Base-by-base conservation (phyloP, 2,329 filamentous ascomycete species). In the Scorias spongiosa region DNA sequence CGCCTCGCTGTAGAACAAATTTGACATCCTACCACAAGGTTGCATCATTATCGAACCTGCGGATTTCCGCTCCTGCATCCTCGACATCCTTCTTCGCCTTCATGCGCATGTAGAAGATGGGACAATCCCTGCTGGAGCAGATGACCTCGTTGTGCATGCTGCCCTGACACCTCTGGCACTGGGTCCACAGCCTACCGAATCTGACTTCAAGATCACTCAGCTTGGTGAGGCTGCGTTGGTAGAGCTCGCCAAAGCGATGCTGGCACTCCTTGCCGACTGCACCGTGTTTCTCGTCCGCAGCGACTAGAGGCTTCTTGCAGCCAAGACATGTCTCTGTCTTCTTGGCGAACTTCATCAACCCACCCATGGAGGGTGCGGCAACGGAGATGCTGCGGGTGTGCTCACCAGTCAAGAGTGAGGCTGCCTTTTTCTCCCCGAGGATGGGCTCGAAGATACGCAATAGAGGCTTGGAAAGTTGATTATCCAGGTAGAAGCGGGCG, bases 101-200 rank as follows among this genome's bases (percentile, higher is more conserved):
- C 91, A 98, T 98, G 4, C 91, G 80, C 91, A 98, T 98, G 64
- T 98, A 98, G 65, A 98, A 98, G 57, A 98, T 98, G 1, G 91
- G 91, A 60, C 91, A 98, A 68, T 98, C 91, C 62, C 87, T 84
- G 61, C 82, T 89, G 49, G 82, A 88, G 69, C 91, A 98, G 54
- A 98, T 96, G 44, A 98, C 93, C 64, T 98, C 91, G 62, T 86
- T 91, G 66, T 98, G 91, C 75, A 98, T 83, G 67, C 87, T 95
- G 44, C 88, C 91, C 67, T 98, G 91, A 63, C 91, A 98, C 37
- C 91, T 74, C 68, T 98, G 91, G 62, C 91, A 98, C 64, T 98
- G 91, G 41, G 91, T 98, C 91, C 91, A 98, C 42, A 98, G 71
- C 42, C 91, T 72, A 5, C 86, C 83, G 60, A 98, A 98, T 5